Evolutionary conservation across 176 grass and related monocot genomes (phyloP).

Genomic region (Zea luxurians): DNA sequence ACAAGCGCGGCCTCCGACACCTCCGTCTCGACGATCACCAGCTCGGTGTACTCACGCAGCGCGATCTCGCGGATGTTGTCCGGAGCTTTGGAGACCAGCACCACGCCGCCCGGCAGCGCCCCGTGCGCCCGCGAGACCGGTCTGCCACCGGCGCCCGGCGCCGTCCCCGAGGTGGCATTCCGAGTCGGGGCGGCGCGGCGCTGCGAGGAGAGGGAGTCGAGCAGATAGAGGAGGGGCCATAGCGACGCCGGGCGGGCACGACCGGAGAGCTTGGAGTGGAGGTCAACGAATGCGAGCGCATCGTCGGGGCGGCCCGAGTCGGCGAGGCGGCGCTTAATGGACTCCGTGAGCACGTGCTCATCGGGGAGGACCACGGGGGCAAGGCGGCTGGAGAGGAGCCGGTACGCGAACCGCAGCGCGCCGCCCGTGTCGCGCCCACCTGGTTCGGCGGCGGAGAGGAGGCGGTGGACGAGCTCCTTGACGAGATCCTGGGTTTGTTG

Average conservation of each 20-base stretch:
- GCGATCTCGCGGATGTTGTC: conserved; percentile 89
- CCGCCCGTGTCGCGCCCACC: conserved; percentile 35
- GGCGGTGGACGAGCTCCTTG: conserved; percentile 75
- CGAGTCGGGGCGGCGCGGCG: conserved; percentile 38
- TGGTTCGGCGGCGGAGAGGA: conserved; percentile 49
- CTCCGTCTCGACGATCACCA: conserved; percentile 88
- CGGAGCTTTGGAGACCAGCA: conserved; percentile 79
- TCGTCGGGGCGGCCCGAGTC: conserved; percentile 65
- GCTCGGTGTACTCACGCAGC: conserved; percentile 77
- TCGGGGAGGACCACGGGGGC: conserved; percentile 63
- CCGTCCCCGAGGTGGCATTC: conserved; percentile 18
- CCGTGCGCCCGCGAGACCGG: conserved; percentile 34
- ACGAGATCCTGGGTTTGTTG: conserved; percentile 83
- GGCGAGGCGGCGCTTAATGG: conserved; percentile 79
- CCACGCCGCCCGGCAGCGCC: conserved; percentile 53
- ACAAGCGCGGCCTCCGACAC: conserved; percentile 77
- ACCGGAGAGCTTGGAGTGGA: conserved; percentile 83
- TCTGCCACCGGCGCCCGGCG: not conserved
- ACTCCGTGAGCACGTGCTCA: conserved; percentile 78
- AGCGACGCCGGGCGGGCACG: conserved; percentile 62
- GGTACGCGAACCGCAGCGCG: conserved; percentile 71
- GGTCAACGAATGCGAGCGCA: conserved; percentile 80
- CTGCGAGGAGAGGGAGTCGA: conserved; percentile 78
- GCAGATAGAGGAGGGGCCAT: conserved; percentile 90
- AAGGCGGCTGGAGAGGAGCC: conserved; percentile 85